Base-by-base conservation (phyloP, 371 early-diverging fungal genomes). In the Mucor saturninus region DNA sequence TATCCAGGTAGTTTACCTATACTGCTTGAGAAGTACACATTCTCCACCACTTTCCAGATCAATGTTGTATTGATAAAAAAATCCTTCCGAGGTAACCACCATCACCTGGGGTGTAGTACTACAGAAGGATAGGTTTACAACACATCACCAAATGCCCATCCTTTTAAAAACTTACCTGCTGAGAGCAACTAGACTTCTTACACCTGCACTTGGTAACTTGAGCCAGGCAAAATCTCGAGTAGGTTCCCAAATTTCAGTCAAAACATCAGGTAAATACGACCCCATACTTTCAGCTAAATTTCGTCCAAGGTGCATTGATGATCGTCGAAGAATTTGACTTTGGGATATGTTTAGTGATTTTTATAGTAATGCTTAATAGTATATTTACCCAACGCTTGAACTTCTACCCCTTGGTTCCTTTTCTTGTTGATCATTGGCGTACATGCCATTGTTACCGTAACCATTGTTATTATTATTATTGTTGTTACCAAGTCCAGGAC, bases 201-300 rank as follows among this genome's bases (percentile, higher is more conserved):
- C 84, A 62, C 92, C 90, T n/a, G 88, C 80, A 54, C 83, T 80
- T 14, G 96, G 96, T 26, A 97, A 75, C 68, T 95, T 96, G 14
- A 95, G 83, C 42, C 86, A 90, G 2, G 97, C 97, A 78, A 96
- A 97, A 74, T 98, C 96, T 14, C 98, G 85, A 42, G 92, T 77
- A 7, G 97, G 97, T 67, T 98, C 98, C 92, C 92, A 96, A 69
- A 96, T 94, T 61, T 95, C 95, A 3, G 94, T 91, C 4, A 98
- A 72, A 59, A 83, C 80, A 49, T 92, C 93, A 11, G 98, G 98
- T 43, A 97, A 80, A 61, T 91, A 90, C 40, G 89, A 88, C 31
- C 93, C 90, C 8, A 94, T 89, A 59, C 89, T 90, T 14, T 89
- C 91, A 6, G 91, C 92, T 39, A 93, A 58, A 61, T 84, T 88